A percentile compares a stretch with the other conserved stretches of the same genome.
Conservation (phyloP, 2,329 filamentous ascomycete genomes). For the Trichoderma simmonsii region DNA sequence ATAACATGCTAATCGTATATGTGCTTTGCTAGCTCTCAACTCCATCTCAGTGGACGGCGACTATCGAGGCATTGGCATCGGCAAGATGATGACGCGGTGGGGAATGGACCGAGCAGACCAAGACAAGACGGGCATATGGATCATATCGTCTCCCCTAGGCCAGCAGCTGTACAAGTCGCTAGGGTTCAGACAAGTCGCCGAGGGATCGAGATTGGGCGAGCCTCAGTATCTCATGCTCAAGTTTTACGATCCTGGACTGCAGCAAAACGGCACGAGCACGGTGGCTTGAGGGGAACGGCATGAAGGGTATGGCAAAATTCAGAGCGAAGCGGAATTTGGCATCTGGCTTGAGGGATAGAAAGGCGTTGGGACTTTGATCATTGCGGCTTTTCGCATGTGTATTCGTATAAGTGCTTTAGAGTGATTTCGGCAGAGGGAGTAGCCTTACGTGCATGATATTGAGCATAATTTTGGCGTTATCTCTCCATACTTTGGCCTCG, state of each 20-base stretch:
- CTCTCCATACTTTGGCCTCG: background rate
- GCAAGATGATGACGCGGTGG: slow-evolving; percentile 21
- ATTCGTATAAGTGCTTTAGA: background rate
- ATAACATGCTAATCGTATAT: background rate
- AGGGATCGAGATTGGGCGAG: slow-evolving; percentile 19
- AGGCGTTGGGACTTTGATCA: background rate
- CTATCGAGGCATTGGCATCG: slow-evolving; percentile 19
- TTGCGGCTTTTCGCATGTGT: background rate
- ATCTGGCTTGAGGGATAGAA: background rate
- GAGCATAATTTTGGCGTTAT: background rate
- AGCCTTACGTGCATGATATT: background rate
- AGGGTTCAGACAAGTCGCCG: slow-evolving; percentile 17
- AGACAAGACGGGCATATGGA: slow-evolving; percentile 17
- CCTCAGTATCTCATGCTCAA: slow-evolving; percentile 21
- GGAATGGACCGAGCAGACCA: slow-evolving; percentile 17
- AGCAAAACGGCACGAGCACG: background rate
- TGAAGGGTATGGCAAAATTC: background rate
- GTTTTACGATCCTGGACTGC: background rate
- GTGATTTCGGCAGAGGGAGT: background rate
- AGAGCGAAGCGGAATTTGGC: background rate
- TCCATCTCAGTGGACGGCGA: slow-evolving; percentile 20
- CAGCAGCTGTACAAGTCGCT: slow-evolving; percentile 18
- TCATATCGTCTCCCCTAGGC: slow-evolving; percentile 18
- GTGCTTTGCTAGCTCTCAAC: slow-evolving; percentile 15
- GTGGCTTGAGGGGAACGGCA: background rate